Evolutionary conservation across 129 eudicot genomes (phyloP), one percentile per base, ranked within the genome.

Genomic region (Sambucus nigra): DNA sequence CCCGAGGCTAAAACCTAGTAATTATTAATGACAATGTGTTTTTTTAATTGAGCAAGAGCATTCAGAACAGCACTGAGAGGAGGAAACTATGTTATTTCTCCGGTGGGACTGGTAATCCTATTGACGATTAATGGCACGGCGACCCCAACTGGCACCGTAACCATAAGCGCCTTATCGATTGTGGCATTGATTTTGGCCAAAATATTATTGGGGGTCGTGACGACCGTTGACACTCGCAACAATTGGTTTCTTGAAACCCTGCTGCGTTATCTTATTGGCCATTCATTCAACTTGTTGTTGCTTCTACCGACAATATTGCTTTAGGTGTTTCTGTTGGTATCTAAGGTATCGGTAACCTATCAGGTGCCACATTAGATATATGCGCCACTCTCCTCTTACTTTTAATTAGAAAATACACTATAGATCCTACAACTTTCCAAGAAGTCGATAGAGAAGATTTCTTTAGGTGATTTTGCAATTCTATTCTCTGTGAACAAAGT

Each of bases 291-390:
- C 96, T 92, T 38, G 96, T 94, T 16, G 79, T 78, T 56, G 99
- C 96, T 22, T 96, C 99, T 38, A 86, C 96, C 1, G 99, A 92
- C 70, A 86, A 92, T 67, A 92, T 92, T 64, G 99, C 99, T 1
- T 60, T 92, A 47, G 99, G 99, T 39, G 99, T 92, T 58, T 92
- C 99, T 53, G 99, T 92, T 68, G 99, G 99, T 57, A 92, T 96
- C 76, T 80, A 83, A 75, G 99, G 96, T 23, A 89, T 96, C 42
- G 96, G 94, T 53, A 92, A 92, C 75, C 66, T 92, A 52, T 94
- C 99, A 13, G 99, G 99, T 54, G 94, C 96, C 64, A 86, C 99
- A 1, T 92, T 96, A 59, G 99, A 92, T 71, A 92, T 92, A 42
- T 69, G 99, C 49, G 94, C 99, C 59, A 81, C 99, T 32, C 99